phyloP scores from a whole-genome alignment of 768 basidiomycete species.

The Lactarius tabidus region DNA sequence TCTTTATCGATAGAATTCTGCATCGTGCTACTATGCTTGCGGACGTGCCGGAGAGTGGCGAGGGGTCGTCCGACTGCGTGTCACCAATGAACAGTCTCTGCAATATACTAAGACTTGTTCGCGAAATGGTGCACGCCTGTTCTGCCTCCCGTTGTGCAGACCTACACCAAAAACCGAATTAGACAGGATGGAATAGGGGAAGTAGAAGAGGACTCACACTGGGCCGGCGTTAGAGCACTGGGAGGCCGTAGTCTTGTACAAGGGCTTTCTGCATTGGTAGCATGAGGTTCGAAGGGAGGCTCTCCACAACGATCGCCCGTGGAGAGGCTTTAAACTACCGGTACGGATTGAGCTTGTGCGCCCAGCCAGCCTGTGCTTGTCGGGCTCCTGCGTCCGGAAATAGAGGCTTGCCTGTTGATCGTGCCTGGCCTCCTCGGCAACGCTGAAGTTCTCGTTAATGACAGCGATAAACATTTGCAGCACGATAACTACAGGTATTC shows the following conservation, averaged over 20 bases:
- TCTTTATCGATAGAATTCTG: no score
- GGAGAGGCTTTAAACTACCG: conserved; percentile 74
- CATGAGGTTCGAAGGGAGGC: conserved; percentile 66
- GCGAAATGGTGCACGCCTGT: conserved; percentile 48
- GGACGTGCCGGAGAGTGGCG: conserved; percentile 44
- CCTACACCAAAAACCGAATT: no score
- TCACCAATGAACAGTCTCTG: conserved; percentile 64
- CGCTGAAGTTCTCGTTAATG: conserved; percentile 91
- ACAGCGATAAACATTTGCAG: conserved; percentile 97
- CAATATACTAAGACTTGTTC: conserved; percentile 53
- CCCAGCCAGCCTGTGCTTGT: conserved; percentile 55
- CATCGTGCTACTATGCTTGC: conserved; percentile 34
- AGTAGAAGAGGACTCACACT: conserved; percentile 30
- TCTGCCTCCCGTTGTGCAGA: conserved; percentile 21
- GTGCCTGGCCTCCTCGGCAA: conserved; percentile 88
- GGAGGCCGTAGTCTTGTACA: conserved; percentile 53
- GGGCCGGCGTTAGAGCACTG: conserved; percentile 33
- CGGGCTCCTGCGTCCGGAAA: conserved; percentile 52
- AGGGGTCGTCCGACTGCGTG: conserved; percentile 51
- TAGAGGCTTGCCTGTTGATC: conserved; percentile 72
- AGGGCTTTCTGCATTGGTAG: conserved; percentile 77
- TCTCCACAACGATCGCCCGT: conserved; percentile 64
- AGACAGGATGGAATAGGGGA: no score
- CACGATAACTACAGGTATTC: conserved; percentile 63
- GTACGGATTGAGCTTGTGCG: conserved; percentile 80